phyloP scores from a whole-genome alignment of 73 alveolate genomes.

The Tetrahymena elliotti region DNA sequence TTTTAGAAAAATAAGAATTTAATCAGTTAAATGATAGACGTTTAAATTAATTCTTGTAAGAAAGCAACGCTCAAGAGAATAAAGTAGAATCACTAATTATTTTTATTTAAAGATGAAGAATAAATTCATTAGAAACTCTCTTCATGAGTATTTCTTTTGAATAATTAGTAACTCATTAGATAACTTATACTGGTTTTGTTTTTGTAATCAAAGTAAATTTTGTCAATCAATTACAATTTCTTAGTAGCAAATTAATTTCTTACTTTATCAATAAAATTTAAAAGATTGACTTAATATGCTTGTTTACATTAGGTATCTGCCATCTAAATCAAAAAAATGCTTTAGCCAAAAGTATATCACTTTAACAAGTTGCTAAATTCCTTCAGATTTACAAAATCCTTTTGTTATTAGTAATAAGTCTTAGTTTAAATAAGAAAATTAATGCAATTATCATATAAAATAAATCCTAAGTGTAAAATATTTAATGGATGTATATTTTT shows the following conservation, averaged over 20 bases:
- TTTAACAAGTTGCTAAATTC: not conserved
- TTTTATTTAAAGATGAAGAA: too few species aligned
- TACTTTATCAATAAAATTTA: not conserved
- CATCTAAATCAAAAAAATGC: not conserved
- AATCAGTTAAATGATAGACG: not conserved
- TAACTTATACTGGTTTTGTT: not conserved
- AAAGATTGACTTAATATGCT: not conserved
- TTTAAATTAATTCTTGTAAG: not conserved
- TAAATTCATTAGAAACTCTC: not conserved
- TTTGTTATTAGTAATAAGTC: too few species aligned
- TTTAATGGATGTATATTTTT: too few species aligned
- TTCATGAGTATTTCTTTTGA: too few species aligned
- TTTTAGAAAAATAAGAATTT: too few species aligned
- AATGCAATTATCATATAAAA: not conserved
- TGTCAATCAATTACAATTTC: too few species aligned
- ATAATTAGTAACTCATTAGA: not conserved
- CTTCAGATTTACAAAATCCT: not conserved
- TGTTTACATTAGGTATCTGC: not conserved
- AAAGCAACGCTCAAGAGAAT: not conserved
- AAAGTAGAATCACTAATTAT: not conserved
- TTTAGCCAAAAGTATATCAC: not conserved
- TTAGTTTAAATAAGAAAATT: too few species aligned
- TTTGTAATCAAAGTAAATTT: too few species aligned
- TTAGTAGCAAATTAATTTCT: not conserved
- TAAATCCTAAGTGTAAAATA: not conserved